Percentiles rank a stretch among this genome's conserved stretches.
These are phyloP conservation scores for Citrus inodora DNA, from an alignment of 345 rosid species.

Conservation along the genomic window DNA sequence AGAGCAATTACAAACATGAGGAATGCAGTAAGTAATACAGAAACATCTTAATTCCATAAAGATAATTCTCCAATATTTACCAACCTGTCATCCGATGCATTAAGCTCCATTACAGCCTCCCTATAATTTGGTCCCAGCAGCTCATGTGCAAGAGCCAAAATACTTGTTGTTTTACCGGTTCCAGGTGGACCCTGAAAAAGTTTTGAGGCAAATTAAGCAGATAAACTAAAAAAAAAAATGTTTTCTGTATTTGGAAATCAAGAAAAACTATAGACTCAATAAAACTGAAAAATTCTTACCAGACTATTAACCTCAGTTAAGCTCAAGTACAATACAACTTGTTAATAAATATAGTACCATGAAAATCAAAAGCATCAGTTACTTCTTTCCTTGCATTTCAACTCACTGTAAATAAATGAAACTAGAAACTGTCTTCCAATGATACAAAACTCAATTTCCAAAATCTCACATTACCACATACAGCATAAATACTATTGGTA, in stretches of 20 bases:
- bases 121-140: slow-evolving; percentile 74
- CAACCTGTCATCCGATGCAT: slow-evolving; percentile 97
- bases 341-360: neutral
- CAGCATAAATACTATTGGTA: neutral
- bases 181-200: slow-evolving; percentile 89
- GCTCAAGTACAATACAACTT: neutral
- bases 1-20: neutral
- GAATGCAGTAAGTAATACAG: neutral
- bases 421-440: neutral
- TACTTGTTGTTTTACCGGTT: slow-evolving; percentile 94
- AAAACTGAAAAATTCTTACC: neutral
- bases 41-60: neutral
- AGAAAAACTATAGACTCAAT: neutral
- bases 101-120: slow-evolving; percentile 89
- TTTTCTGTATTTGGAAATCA: neutral
- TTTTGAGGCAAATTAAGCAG: neutral
- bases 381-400: neutral
- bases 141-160: slow-evolving; percentile 95
- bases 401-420: neutral
- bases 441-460: neutral
- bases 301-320: neutral
- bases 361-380: neutral
- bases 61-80: neutral
- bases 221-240: neutral
- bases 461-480: neutral